A percentile compares a stretch with the other conserved stretches of the same genome.
Conservation (phyloP, 1,139 yeast species). For the Eremothecium gossypii region DNA sequence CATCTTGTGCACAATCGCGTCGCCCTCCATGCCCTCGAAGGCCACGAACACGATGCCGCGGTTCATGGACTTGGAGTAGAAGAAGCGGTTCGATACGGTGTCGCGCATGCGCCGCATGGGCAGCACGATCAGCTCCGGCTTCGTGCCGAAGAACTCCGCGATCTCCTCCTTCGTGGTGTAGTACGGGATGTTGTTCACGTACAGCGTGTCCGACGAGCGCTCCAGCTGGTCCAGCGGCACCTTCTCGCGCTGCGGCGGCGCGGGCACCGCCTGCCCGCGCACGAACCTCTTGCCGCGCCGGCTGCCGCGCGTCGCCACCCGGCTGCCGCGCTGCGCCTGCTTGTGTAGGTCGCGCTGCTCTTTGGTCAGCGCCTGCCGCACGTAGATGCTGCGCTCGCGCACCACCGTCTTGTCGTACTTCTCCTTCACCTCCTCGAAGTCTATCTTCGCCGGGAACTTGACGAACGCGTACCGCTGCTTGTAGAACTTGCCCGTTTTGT, state of each 20-base stretch:
- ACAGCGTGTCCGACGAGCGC: slow-evolving; percentile 28
- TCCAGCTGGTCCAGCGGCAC: slow-evolving; percentile 28
- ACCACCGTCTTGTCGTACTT: slow-evolving; percentile 26
- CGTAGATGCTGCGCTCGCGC: slow-evolving; percentile 27
- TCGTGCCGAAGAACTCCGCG: slow-evolving; percentile 26
- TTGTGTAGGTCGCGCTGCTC: slow-evolving; percentile 19
- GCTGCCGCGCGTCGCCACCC: slow-evolving; percentile 8
- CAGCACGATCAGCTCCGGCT: slow-evolving; percentile 22
- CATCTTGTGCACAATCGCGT: slow-evolving; percentile 20
- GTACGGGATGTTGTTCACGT: slow-evolving; percentile 29
- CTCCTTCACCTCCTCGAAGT: slow-evolving; percentile 24
- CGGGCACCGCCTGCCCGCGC: slow-evolving; percentile 19
- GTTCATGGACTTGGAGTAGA: slow-evolving; percentile 24
- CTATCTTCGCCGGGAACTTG: slow-evolving; percentile 25
- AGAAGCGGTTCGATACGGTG: slow-evolving; percentile 20
- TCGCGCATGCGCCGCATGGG: slow-evolving; percentile 30
- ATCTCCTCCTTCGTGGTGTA: slow-evolving; percentile 26
- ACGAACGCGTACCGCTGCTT: slow-evolving; percentile 28
- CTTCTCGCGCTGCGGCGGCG: slow-evolving; percentile 15
- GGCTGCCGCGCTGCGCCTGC: slow-evolving; percentile 7
- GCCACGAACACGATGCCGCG: slow-evolving; percentile 31
- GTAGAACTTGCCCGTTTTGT: slow-evolving; percentile 19
- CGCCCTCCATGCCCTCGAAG: slow-evolving; percentile 17
- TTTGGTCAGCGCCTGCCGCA: slow-evolving; percentile 26
- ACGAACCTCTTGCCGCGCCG: slow-evolving; percentile 7